These are phyloP conservation scores for Massospora cicadina DNA, from an alignment of 371 early-diverging fungal genomes.

Conservation along the genomic window DNA sequence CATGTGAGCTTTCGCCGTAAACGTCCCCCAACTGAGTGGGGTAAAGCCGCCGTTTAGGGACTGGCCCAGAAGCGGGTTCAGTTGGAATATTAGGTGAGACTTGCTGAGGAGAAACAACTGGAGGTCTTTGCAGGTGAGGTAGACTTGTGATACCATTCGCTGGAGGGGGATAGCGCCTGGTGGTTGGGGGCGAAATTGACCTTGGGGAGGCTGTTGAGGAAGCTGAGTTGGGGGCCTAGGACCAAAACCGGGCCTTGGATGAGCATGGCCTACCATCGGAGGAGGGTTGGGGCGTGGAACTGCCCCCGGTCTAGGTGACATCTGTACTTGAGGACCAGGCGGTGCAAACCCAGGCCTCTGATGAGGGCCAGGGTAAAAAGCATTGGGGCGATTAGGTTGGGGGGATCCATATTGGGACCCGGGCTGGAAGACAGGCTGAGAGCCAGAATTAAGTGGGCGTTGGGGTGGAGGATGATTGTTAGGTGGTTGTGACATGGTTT, in stretches of 20 bases:
- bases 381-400: not conserved
- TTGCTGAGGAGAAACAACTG: not conserved
- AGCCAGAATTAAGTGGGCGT: no score
- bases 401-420: not conserved
- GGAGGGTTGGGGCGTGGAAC: not conserved
- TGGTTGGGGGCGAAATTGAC: constrained; percentile 4
- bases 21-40: not conserved
- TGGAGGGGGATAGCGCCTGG: constrained; percentile 3
- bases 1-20: not conserved
- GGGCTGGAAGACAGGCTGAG: no score
- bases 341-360: not conserved
- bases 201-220: not conserved
- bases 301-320: not conserved
- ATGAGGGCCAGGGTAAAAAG: not conserved
- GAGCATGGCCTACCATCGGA: not conserved
- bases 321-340: not conserved
- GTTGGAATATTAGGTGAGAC: not conserved
- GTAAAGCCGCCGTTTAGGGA: constrained; percentile 3
- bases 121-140: not conserved
- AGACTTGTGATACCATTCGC: not conserved
- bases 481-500: not conserved
- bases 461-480: not conserved
- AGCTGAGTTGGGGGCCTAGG: not conserved
- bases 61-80: not conserved
- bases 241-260: not conserved